Evolutionary conservation across 306 rosid species (phyloP).

Genomic region (Quercus variabilis): DNA sequence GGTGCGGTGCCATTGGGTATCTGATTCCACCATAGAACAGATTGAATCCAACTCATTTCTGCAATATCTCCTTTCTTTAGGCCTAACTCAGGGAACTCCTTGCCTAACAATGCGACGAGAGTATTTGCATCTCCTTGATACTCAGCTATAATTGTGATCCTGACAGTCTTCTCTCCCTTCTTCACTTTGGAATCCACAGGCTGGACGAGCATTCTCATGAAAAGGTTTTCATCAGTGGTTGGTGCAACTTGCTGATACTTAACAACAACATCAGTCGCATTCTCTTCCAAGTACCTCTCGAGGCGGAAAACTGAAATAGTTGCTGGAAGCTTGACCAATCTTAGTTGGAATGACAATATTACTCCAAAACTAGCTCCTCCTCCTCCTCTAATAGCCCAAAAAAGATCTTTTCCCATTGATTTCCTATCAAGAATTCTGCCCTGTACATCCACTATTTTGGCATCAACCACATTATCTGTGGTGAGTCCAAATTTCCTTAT

Average conservation of each 20-base stretch:
- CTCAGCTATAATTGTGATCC: not conserved
- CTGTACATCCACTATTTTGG: slow-evolving; percentile 40
- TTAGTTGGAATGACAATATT: slow-evolving; percentile 41
- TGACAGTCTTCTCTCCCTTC: slow-evolving; percentile 5
- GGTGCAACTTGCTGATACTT: slow-evolving; percentile 30
- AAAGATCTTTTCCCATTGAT: not conserved
- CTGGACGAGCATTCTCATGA: slow-evolving; percentile 20
- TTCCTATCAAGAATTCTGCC: slow-evolving; percentile 41
- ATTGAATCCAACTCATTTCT: slow-evolving; percentile 25
- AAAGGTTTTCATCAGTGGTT: slow-evolving; percentile 10
- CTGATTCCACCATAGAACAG: slow-evolving; percentile 20
- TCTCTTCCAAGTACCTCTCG: slow-evolving; percentile 35
- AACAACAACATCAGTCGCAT: slow-evolving; percentile 10
- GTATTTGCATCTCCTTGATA: slow-evolving; percentile 14
- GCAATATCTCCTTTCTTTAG: slow-evolving; percentile 11
- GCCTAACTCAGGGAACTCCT: slow-evolving; percentile 27
- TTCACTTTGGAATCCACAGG: not conserved
- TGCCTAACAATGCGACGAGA: slow-evolving; percentile 8
- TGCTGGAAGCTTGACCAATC: slow-evolving; percentile 41
- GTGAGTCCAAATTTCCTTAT: slow-evolving; percentile 43
- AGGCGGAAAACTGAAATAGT: slow-evolving; percentile 41
- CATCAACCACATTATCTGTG: slow-evolving; percentile 41
- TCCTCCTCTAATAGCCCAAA: slow-evolving; percentile 61
- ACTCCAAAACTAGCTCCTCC: slow-evolving; percentile 73
- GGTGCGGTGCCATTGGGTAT: not conserved